A percentile compares a stretch with the other conserved stretches of the same genome.
These are phyloP conservation scores for Dioszegia aurantiaca DNA, from an alignment of 768 basidiomycete genomes.

Conservation along the genomic window DNA sequence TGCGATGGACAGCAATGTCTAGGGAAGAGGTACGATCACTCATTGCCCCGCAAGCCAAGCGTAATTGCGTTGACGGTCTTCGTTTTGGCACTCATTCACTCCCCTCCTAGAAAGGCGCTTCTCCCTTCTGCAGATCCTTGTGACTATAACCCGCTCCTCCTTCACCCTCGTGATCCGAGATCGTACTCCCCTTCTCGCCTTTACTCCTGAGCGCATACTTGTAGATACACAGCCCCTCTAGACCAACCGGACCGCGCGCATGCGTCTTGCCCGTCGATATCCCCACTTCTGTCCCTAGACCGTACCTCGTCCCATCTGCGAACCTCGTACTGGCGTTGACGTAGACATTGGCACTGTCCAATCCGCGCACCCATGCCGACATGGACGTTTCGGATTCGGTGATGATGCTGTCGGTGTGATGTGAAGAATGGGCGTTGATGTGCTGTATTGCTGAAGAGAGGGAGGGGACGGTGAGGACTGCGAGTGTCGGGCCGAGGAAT, in stretches of 20 bases:
- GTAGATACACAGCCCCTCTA: slow-evolving; percentile 91
- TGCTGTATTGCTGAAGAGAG: slow-evolving; percentile 73
- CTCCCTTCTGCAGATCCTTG: slow-evolving; percentile 31
- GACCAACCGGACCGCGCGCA: slow-evolving; percentile 90
- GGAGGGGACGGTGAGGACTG: slow-evolving; percentile 72
- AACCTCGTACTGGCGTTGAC: slow-evolving; percentile 95
- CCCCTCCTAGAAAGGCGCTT: slow-evolving; percentile 10
- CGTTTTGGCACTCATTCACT: no score
- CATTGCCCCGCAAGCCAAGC: no score
- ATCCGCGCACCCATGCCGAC: slow-evolving; percentile 74
- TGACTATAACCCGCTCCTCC: slow-evolving; percentile 66
- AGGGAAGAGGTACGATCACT: no score
- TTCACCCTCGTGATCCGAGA: slow-evolving; percentile 70
- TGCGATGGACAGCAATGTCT: no score
- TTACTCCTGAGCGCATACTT: slow-evolving; percentile 88
- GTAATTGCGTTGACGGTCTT: no score
- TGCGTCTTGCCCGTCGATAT: slow-evolving; percentile 96
- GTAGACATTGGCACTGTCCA: slow-evolving; percentile 89
- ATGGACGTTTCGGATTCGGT: slow-evolving; percentile 67
- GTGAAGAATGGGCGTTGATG: slow-evolving; percentile 89
- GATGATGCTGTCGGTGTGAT: slow-evolving; percentile 91
- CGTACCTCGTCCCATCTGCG: slow-evolving; percentile 93
- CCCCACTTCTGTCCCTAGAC: slow-evolving; percentile 96
- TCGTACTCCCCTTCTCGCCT: slow-evolving; percentile 72
- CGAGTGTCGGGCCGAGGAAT: slow-evolving; percentile 78